These are phyloP conservation scores for Hygrophorus pudorinus DNA, from an alignment of 768 basidiomycete species.

Conservation along the genomic window DNA sequence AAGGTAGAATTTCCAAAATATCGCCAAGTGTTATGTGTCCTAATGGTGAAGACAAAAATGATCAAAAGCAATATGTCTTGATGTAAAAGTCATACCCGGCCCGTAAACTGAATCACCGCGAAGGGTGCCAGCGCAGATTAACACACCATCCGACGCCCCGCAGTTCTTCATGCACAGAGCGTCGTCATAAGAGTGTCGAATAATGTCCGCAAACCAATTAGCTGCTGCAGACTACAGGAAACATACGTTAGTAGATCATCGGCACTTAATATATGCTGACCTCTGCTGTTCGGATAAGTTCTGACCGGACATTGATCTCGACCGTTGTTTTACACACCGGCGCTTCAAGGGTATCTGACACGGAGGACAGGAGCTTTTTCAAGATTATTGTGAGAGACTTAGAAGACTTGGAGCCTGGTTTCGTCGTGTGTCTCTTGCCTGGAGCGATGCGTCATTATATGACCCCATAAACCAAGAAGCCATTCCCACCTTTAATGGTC, in stretches of 20 bases:
- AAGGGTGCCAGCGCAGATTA: conserved; percentile 76
- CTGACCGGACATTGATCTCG: conserved; percentile 63
- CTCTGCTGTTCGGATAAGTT: conserved; percentile 66
- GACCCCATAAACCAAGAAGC: no score
- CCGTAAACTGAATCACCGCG: conserved; percentile 82
- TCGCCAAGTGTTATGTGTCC: conserved; percentile 77
- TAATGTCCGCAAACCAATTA: conserved; percentile 82
- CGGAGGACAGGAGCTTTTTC: conserved; percentile 52
- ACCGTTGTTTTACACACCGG: conserved; percentile 67
- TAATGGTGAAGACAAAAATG: conserved; percentile 14
- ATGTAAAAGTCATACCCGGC: conserved; percentile 41
- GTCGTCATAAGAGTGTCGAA: conserved; percentile 77
- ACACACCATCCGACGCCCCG: conserved; percentile 67
- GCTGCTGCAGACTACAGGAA: conserved; percentile 47
- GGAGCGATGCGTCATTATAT: neutral
- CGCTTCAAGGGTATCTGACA: conserved; percentile 58
- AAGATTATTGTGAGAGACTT: conserved; percentile 47
- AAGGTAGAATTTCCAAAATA: conserved; percentile 82
- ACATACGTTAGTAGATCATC: conserved; percentile 1
- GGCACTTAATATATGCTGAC: conserved; percentile 22
- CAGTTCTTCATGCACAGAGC: conserved; percentile 44
- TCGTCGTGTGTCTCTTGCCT: conserved; percentile 62
- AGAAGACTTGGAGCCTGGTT: conserved; percentile 49
- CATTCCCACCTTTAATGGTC: conserved; percentile 41
- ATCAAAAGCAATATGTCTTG: neutral